Evolutionary conservation across 176 grass and related monocot genomes (phyloP).

Genomic region (Aechmea fasciata): DNA sequence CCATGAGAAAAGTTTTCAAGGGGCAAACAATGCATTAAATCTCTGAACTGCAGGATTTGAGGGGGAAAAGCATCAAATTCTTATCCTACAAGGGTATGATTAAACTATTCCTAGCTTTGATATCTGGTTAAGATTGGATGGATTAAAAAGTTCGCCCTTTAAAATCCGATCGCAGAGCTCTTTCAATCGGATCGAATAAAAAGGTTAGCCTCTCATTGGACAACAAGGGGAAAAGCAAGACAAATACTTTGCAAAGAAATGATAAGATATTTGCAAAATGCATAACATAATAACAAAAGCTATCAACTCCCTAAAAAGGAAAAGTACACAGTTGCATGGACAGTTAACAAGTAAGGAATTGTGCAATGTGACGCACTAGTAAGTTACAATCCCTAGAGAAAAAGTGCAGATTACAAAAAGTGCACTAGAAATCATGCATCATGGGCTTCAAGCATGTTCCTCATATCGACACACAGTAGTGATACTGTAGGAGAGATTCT

Average conservation of each 20-base stretch:
- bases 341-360: slow-evolving; percentile 29
- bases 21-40: neutral
- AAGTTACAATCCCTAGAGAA: slow-evolving; percentile 9
- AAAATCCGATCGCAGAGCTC: neutral
- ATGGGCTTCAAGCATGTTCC: too few relatives aligned
- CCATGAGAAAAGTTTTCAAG: neutral
- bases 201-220: neutral
- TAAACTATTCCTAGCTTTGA: neutral
- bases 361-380: neutral
- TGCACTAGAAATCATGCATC: slow-evolving; percentile 1
- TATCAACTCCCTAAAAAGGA: neutral
- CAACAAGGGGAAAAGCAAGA: neutral
- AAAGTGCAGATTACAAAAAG: neutral
- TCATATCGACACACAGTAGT: too few relatives aligned
- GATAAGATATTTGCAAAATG: neutral
- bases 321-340: neutral
- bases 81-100: slow-evolving; percentile 2
- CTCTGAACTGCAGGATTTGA: neutral
- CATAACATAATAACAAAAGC: neutral
- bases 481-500: too few relatives aligned
- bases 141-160: neutral
- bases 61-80: slow-evolving; percentile 27
- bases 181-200: slow-evolving; percentile 2
- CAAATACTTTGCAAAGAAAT: slow-evolving; percentile 6
- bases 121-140: neutral